Base-by-base conservation (phyloP, 257 asterid species). In the Nicotiana tabacum region DNA sequence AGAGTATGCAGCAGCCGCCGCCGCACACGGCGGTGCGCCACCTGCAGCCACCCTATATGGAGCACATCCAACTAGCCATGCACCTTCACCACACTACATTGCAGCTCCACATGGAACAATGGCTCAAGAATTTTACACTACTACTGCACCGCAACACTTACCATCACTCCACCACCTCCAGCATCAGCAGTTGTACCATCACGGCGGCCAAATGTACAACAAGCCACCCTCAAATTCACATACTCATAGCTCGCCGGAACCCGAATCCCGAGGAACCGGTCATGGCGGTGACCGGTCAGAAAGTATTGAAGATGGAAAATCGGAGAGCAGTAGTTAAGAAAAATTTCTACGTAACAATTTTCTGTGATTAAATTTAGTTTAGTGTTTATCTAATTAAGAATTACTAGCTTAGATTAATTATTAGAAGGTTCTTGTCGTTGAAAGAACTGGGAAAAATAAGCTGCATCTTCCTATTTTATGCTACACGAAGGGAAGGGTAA, bases 261-360 rank as follows among this genome's bases (percentile, higher is more conserved):
- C 97, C 0, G 92, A 85, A 6, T 24, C 81, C 24, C 91, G 83
- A 1, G 92, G 93, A 18, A 89, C 87, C 0, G 95, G 64, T 7
- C 80, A 74, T 1, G 12, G 13, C 3, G 62, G 93, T 0, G 92
- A 89, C 66, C 91, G 87, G 33, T 92, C 98, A 37, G 97, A 92
- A 87, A 93, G 98, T 66, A 95, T 95, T 16, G 99, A 93, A 55
- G 98, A 91, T 10, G 99, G 92, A 3, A 95, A 95, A 83, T 95
- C 99, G 15, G 98, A 93, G 87, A 91, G 98, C 81, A 87, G 97
- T 10, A 92, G 98, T 90, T 93, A 88, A 51, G 88, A 87, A 64
- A 7, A 88, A 81, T 3, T 74, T 74, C 27, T 74, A 8, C 48
- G 48, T 43, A 74, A 21, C 43, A 74, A 74, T 27, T 74, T 74